Evolutionary conservation across 371 early-diverging fungal species (phyloP), one percentile per base, ranked within the genome.

Genomic region (Mucor racemosus): DNA sequence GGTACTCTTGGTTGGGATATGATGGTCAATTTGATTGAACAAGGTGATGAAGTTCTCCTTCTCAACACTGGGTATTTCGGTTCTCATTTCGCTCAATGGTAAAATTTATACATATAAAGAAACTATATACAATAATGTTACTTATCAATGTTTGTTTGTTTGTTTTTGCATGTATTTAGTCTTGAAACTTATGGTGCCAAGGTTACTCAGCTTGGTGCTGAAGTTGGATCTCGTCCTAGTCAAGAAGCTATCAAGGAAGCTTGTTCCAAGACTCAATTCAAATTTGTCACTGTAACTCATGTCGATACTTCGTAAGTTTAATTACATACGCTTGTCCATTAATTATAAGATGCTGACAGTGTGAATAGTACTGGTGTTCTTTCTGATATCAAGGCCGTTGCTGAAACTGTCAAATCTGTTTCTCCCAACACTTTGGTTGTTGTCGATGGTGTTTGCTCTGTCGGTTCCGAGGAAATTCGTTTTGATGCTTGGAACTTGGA

Each of bases 1-100:
- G 96, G 97, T 35, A 95, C 92, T 17, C 82, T 96, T 46, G 95
- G 95, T 26, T 97, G 98, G 97, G 97, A 97, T 79, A 90, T 92
- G 86, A 90, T 92, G 60, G 88, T 91, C 56, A 98, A 98, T 84
- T 82, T 97, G 63, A 67, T 97, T 19, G 95, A 96, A 77, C 88
- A 89, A 35, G 92, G 91, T 48, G 97, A 98, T 67, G 79, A 89
- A 50, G 97, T 89, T 21, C 86, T 98, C 55, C 91, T 95, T n/a
- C 74, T 96, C 73, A 93, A 89, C 80, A 94, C 94, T 34, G 98
- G 97, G 15, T 92, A 94, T 78, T 98, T 97, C 84, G 97, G 97
- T 58, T 95, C 96, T 77, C 91, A 95, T 72, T 92, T 98, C 70
- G 93, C 89, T 55, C 96, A 96, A 68, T 97, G 94, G 90, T 93